These are phyloP conservation scores for Leccinum subgranulosum DNA, from an alignment of 768 basidiomycete species.

Conservation along the genomic window DNA sequence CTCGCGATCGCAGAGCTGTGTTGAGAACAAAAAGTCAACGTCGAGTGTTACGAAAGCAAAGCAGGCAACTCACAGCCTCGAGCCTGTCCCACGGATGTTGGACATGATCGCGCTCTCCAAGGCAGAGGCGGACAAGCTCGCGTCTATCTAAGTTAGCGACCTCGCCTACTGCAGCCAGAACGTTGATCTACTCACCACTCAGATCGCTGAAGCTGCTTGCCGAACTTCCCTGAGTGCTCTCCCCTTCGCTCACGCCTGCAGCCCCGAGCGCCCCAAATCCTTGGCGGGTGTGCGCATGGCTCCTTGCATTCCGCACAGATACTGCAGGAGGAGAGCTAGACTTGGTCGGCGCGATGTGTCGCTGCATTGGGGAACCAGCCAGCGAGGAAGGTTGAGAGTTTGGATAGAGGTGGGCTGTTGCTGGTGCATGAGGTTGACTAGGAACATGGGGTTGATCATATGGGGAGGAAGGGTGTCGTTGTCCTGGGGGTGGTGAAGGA, in stretches of 20 bases:
- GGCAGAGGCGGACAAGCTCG: slow-evolving; percentile 74
- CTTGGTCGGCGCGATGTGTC: slow-evolving; percentile 51
- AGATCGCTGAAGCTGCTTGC: slow-evolving; percentile 85
- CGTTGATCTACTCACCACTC: slow-evolving; percentile 55
- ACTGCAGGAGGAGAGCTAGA: slow-evolving; percentile 61
- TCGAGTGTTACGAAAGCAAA: not conserved
- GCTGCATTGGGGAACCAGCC: slow-evolving; percentile 39
- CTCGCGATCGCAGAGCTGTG: slow-evolving; percentile 35
- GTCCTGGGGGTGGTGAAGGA: slow-evolving; percentile 36
- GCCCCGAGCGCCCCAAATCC: slow-evolving; percentile 40
- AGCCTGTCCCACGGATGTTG: slow-evolving; percentile 63
- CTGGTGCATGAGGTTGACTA: slow-evolving; percentile 6
- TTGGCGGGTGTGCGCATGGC: slow-evolving; percentile 47
- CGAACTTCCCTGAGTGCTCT: slow-evolving; percentile 66
- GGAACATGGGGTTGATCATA: slow-evolving; percentile 1
- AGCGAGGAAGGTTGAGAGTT: slow-evolving; percentile 18
- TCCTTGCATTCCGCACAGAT: slow-evolving; percentile 52
- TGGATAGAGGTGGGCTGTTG: slow-evolving; percentile 7
- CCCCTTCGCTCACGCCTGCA: slow-evolving; percentile 47
- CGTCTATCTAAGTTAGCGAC: slow-evolving; percentile 40
- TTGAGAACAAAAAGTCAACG: not conserved
- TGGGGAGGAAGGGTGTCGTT: slow-evolving; percentile 27
- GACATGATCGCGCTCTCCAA: slow-evolving; percentile 79
- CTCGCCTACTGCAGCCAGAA: not conserved
- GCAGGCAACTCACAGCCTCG: slow-evolving; percentile 58